Conservation (phyloP, 2,329 filamentous ascomycete genomes). For the Claviceps citrina region DNA sequence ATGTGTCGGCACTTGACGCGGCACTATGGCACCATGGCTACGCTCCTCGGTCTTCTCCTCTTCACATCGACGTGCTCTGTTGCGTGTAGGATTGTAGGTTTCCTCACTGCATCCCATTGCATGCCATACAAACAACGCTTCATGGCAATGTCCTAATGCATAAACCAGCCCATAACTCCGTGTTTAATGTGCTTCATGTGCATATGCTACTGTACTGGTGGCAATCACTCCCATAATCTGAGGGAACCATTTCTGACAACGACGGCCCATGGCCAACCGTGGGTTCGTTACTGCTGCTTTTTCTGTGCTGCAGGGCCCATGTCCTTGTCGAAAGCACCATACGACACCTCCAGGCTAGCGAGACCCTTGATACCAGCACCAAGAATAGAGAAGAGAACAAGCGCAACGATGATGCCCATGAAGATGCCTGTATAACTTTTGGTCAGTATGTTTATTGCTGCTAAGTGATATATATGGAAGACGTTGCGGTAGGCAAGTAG, state of each 20-base stretch:
- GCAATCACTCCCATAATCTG: background rate
- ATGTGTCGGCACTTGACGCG: too few relatives aligned
- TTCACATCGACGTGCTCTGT: too few relatives aligned
- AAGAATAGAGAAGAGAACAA: slow-evolving; percentile 63
- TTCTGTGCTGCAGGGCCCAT: slow-evolving; percentile 81
- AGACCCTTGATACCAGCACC: slow-evolving; percentile 65
- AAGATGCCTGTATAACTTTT: slow-evolving; percentile 52
- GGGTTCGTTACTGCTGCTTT: slow-evolving; percentile 41
- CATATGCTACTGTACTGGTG: slow-evolving; percentile 7
- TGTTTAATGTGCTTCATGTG: slow-evolving; percentile 6
- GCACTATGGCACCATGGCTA: too few relatives aligned
- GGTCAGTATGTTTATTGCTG: too few relatives aligned
- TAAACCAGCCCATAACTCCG: slow-evolving; percentile 9
- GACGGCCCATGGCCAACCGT: too few relatives aligned
- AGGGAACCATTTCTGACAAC: background rate
- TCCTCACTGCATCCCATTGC: background rate
- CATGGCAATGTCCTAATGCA: background rate
- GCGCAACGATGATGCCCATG: slow-evolving; percentile 58
- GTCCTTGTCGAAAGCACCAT: slow-evolving; percentile 92
- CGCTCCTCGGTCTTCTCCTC: too few relatives aligned
- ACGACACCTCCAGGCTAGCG: slow-evolving; percentile 70
- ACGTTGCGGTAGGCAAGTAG: too few relatives aligned
- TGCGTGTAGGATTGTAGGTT: too few relatives aligned
- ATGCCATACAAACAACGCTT: background rate
- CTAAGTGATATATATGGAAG: too few relatives aligned